phyloP scores from a whole-genome alignment of 345 rosid species.

The Eucalyptus paniculata region DNA sequence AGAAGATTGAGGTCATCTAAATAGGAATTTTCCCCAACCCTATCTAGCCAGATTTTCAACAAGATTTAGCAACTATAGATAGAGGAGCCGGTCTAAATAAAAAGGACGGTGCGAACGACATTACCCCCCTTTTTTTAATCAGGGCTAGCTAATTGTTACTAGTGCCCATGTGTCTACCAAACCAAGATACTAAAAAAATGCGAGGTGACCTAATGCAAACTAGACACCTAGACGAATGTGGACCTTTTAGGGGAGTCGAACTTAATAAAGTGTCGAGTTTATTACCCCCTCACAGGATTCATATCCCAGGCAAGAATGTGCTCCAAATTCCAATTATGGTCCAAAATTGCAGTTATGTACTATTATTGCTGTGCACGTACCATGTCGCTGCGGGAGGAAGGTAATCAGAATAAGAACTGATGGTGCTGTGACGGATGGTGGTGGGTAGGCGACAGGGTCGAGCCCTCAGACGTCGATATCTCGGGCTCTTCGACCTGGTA shows the following conservation, averaged over 20 bases:
- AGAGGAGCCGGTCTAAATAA: background rate
- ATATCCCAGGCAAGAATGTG: background rate
- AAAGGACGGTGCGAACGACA: background rate
- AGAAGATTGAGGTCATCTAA: background rate
- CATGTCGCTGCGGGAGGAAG: background rate
- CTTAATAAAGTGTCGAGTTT: background rate
- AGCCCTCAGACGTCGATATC: background rate
- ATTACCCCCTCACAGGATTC: background rate
- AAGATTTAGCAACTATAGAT: background rate
- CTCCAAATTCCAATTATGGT: background rate
- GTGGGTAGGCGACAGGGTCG: background rate
- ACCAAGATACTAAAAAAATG: background rate
- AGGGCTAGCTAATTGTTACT: background rate
- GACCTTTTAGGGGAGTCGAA: background rate
- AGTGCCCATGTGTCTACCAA: background rate
- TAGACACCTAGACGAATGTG: background rate
- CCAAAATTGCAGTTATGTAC: background rate
- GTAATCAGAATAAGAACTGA: background rate
- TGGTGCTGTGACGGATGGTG: background rate
- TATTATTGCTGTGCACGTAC: background rate
- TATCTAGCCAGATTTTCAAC: background rate
- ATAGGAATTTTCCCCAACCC: background rate
- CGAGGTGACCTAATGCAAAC: background rate
- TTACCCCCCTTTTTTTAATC: background rate
- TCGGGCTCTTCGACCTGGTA: constrained; percentile 42